phyloP scores from a whole-genome alignment of 1,284 basidiomycete species.

The Coniferiporia sulphurascens region DNA sequence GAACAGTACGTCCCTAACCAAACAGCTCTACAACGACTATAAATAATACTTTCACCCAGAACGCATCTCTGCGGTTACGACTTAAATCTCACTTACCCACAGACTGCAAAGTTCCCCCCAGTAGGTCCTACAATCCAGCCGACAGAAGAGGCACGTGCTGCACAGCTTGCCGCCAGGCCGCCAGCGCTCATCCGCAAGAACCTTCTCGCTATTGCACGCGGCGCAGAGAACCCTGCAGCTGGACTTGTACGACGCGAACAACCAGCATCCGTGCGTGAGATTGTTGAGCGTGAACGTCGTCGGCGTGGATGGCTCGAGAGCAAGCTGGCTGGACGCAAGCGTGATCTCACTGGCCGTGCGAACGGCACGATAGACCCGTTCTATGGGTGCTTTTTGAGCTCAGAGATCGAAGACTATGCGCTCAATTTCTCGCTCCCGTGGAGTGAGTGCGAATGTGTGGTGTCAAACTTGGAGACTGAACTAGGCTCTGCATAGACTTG shows the following conservation, averaged over 20 bases:
- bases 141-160: slow-evolving; percentile 14
- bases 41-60: slow-evolving; percentile 31
- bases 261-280: slow-evolving; percentile 5
- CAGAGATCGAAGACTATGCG: slow-evolving; percentile 55
- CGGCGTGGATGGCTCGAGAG: slow-evolving; percentile 6
- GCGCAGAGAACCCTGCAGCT: neutral
- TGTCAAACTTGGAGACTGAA: neutral
- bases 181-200: slow-evolving; percentile 17
- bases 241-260: slow-evolving; percentile 5
- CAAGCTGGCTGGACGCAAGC: slow-evolving; percentile 33
- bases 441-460: slow-evolving; percentile 39
- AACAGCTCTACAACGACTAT: neutral
- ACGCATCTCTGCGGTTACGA: slow-evolving; percentile 59
- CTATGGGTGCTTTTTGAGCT: slow-evolving; percentile 53
- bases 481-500: slow-evolving; percentile 28
- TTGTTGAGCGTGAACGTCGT: slow-evolving; percentile 14
- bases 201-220: slow-evolving; percentile 10
- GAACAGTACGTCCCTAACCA: slow-evolving; percentile 46
- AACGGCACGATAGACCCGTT: slow-evolving; percentile 52
- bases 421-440: slow-evolving; percentile 60
- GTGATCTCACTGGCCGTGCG: slow-evolving; percentile 37
- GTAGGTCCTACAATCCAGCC: slow-evolving; percentile 14
- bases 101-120: slow-evolving; percentile 49
- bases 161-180: slow-evolving; percentile 5
- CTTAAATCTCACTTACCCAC: slow-evolving; percentile 66